Percentiles rank a stretch among this genome's conserved stretches.
Evolutionary conservation across 1,284 basidiomycete genomes (phyloP).

Genomic region (Boletus calvinii): DNA sequence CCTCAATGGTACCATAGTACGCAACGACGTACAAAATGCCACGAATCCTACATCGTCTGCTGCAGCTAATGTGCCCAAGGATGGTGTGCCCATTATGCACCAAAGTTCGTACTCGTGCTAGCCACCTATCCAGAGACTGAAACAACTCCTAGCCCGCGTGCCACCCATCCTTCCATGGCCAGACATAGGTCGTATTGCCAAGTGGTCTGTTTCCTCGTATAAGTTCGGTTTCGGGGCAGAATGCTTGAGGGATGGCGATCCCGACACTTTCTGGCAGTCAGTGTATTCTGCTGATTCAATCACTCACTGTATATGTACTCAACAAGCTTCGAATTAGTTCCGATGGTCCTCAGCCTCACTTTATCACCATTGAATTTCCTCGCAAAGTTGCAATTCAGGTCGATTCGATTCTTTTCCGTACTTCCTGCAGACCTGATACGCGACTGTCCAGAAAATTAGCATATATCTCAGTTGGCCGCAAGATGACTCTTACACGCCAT

Average conservation of each 20-base stretch:
- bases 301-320: conserved; percentile 1
- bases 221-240: conserved; percentile 97
- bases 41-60: conserved; percentile 18
- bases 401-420: not conserved
- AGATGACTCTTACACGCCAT: conserved; percentile 98
- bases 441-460: conserved; percentile 74
- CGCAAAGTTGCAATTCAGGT: conserved; percentile 90
- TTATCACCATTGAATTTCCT: conserved; percentile 92
- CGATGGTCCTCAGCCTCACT: conserved; percentile 96
- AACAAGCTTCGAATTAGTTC: conserved; percentile 55
- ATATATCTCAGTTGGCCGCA: conserved; percentile 83
- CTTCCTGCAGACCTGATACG: conserved; percentile 1
- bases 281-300: conserved; percentile 34
- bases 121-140: conserved; percentile 4
- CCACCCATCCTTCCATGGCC: conserved; percentile 64
- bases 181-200: conserved; percentile 81
- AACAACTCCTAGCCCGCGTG: conserved; percentile 31
- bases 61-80: conserved; percentile 28
- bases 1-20: not conserved
- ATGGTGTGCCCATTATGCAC: conserved; percentile 40
- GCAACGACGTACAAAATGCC: conserved; percentile 19
- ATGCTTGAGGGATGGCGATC: conserved; percentile 85
- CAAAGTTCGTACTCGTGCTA: conserved; percentile 22
- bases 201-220: conserved; percentile 96
- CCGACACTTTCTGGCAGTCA: conserved; percentile 98